Conservation (phyloP, 495 filamentous ascomycete genomes). For the Penicillium canariense region DNA sequence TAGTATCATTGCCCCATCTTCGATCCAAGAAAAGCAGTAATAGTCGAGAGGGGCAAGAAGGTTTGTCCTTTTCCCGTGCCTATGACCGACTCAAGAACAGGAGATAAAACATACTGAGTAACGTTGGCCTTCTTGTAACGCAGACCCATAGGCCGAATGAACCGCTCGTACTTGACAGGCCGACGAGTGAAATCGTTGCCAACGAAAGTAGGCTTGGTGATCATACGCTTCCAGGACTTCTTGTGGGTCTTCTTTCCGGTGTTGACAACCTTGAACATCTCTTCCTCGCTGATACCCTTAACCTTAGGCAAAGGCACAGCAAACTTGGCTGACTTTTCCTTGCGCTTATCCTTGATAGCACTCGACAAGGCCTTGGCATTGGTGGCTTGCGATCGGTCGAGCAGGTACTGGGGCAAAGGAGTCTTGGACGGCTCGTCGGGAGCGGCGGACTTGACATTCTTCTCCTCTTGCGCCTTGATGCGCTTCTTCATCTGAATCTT, state of each 20-base stretch:
- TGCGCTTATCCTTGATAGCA: slow-evolving; percentile 85
- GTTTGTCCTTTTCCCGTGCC: background rate
- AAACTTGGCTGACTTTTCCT: slow-evolving; percentile 95
- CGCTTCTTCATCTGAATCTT: slow-evolving; percentile 99
- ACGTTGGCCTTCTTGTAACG: slow-evolving; percentile 95
- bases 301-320: slow-evolving; percentile 93
- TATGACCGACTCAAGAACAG: background rate
- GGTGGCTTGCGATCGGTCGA: slow-evolving; percentile 81
- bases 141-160: slow-evolving; percentile 76
- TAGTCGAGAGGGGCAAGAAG: background rate
- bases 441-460: slow-evolving; percentile 90
- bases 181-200: slow-evolving; percentile 88
- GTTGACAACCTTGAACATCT: slow-evolving; percentile 98
- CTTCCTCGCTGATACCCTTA: slow-evolving; percentile 89
- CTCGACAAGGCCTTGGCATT: slow-evolving; percentile 85
- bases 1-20: slow-evolving; percentile 9
- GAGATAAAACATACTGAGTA: slow-evolving; percentile 51
- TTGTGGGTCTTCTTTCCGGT: slow-evolving; percentile 82
- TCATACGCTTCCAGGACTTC: slow-evolving; percentile 91
- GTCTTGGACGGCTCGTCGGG: slow-evolving; percentile 68
- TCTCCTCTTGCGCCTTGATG: slow-evolving; percentile 91
- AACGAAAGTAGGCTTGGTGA: slow-evolving; percentile 90
- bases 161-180: slow-evolving; percentile 92
- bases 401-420: slow-evolving; percentile 81
- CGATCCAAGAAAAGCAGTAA: background rate